Conservation (phyloP, 2,329 filamentous ascomycete genomes). For the Penicillium crustosum region DNA sequence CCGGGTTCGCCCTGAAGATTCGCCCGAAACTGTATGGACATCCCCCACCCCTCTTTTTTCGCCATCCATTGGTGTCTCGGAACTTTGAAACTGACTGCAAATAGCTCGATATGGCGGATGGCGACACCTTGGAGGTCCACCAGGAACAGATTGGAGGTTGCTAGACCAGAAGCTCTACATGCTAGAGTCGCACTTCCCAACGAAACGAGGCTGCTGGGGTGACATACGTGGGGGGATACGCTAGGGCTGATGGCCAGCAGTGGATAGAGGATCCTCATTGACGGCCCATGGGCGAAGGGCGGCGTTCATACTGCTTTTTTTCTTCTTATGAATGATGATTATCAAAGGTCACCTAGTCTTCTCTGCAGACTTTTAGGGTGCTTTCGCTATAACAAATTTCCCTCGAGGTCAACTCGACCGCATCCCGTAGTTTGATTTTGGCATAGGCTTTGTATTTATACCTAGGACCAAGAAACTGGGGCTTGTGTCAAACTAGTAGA, state of each 20-base stretch:
- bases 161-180: background rate
- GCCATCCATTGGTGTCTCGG: conserved; percentile 10
- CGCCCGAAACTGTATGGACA: conserved; percentile 79
- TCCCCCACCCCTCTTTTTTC: conserved; percentile 3
- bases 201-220: background rate
- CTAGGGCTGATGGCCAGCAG: background rate
- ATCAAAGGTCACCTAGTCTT: conserved; percentile 13
- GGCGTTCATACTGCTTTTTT: conserved; percentile 18
- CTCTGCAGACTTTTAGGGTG: conserved; percentile 3
- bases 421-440: background rate
- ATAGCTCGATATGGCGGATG: conserved; percentile 94
- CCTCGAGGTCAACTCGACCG: background rate
- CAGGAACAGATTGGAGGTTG: conserved; percentile 92
- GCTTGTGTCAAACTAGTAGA: background rate
- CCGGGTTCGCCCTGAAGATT: conserved; percentile 84
- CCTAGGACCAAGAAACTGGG: background rate
- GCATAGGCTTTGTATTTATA: background rate
- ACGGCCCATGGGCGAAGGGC: conserved; percentile 8
- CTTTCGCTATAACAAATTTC: conserved; percentile 7
- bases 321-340: conserved; percentile 22
- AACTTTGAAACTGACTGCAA: conserved; percentile 13
- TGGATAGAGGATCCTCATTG: background rate
- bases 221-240: background rate
- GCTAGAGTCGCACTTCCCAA: background rate
- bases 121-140: conserved; percentile 94